phyloP scores from a whole-genome alignment of 768 basidiomycete genomes.

The Kwoniella sp. region DNA sequence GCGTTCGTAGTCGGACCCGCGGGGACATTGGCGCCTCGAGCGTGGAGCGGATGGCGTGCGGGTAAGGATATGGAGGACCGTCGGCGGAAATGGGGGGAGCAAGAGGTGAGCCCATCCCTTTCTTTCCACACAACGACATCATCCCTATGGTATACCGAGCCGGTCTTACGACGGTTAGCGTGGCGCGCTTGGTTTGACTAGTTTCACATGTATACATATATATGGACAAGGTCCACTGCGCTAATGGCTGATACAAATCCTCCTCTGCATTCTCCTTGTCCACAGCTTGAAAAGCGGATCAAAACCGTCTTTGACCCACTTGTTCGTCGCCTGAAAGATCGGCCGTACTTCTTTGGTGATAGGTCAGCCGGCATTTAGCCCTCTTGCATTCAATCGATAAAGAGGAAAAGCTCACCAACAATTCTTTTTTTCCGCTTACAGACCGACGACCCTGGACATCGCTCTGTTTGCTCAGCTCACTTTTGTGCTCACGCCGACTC shows the following conservation, averaged over 20 bases:
- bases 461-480: constrained; percentile 37
- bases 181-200: too few species aligned
- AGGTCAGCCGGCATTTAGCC: too few species aligned
- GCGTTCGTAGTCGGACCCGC: constrained; percentile 39
- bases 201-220: too few species aligned
- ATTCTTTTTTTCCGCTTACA: too few species aligned
- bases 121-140: too few species aligned
- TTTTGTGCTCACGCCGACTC: constrained; percentile 30
- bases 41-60: constrained; percentile 45
- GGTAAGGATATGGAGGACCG: constrained; percentile 38
- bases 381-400: neutral
- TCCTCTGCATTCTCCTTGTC: neutral
- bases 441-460: constrained; percentile 38
- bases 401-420: neutral
- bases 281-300: constrained; percentile 28
- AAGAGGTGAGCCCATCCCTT: constrained; percentile 31
- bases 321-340: constrained; percentile 27
- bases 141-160: too few species aligned
- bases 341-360: constrained; percentile 34
- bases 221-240: too few species aligned
- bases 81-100: constrained; percentile 35
- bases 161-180: too few species aligned
- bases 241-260: constrained; percentile 1
- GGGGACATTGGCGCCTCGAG: constrained; percentile 42
- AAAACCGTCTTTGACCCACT: constrained; percentile 39